Evolutionary conservation across 2,329 filamentous ascomycete genomes (phyloP), one percentile per base, ranked within the genome.

Genomic region (Plectosphaerella sp.): DNA sequence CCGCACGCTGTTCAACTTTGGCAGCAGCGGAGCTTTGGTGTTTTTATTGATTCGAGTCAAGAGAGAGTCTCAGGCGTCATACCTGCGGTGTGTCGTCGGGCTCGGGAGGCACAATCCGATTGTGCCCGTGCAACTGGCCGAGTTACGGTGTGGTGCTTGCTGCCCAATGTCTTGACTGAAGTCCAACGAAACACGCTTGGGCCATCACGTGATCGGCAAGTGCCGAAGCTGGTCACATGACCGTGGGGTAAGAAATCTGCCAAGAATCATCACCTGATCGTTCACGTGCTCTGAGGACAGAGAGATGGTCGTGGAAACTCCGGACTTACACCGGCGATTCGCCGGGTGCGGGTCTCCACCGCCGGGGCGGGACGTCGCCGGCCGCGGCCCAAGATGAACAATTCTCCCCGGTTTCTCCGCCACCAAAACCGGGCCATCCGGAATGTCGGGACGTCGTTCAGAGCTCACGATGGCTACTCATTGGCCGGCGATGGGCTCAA

Each of bases 381-480:
- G n/a, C 41, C 41, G 41, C n/a, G 41, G 16, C 41, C 16, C 28
- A 33, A 33, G 28, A 33, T 4, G 28, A 33, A 33, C 28, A 12
- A 43, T 43, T 20, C 41, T 43, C n/a, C 37, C 37, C 41, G 18
- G 41, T 18, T 43, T 43, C 41, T 43, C 41, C 41, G 41, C 41
- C 41, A 20, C n/a, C 16, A 18, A 18, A 12, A 39, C 37, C 37
- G 37, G 37, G 37, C 37, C 16, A 22, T 33, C 28, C 54, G 54
- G 54, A 42, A 56, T 54, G 39, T 54, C 54, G 54, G 52, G 47
- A 52, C 54, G 52, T 42, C 45, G n/a, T 49, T 51, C 49, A 50
- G 49, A 52, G 47, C 41, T 43, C 54, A 42, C 15, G 24, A 47
- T 25, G 25, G 35, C 20, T 5, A n/a, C 20, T 16, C 22, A 54